Conservation (phyloP, 371 early-diverging fungal species). For the Mucor irregularis region DNA sequence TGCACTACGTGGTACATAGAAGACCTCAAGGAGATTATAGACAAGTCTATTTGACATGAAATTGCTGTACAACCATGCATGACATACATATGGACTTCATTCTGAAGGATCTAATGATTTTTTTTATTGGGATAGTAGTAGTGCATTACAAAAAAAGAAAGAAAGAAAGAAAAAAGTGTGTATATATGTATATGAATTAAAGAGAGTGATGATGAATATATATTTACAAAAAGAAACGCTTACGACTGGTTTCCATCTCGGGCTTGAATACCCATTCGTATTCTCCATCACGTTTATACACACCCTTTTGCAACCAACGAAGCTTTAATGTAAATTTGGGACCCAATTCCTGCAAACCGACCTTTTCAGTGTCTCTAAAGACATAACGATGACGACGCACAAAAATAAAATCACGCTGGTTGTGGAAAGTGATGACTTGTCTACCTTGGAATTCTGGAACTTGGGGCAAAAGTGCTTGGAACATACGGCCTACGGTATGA, state of each 20-base stretch:
- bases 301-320: slow-evolving; percentile 92
- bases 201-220: not conserved
- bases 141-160: too few species aligned
- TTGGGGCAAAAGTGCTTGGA: slow-evolving; percentile 95
- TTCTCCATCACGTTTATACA: slow-evolving; percentile 89
- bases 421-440: slow-evolving; percentile 97
- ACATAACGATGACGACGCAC: slow-evolving; percentile 97
- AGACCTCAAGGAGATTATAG: too few species aligned
- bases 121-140: too few species aligned
- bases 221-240: slow-evolving; percentile 75
- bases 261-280: slow-evolving; percentile 95
- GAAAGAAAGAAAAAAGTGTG: too few species aligned
- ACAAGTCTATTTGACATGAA: too few species aligned
- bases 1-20: too few species aligned
- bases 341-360: slow-evolving; percentile 94
- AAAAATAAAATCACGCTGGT: slow-evolving; percentile 99
- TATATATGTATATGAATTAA: not conserved
- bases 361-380: slow-evolving; percentile 87
- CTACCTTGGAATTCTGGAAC: slow-evolving; percentile 95
- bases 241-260: slow-evolving; percentile 84
- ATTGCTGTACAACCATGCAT: too few species aligned
- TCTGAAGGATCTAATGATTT: too few species aligned
- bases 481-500: slow-evolving; percentile 95
- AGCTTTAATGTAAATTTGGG: slow-evolving; percentile 96
- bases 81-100: too few species aligned